Evolutionary conservation across 371 early-diverging fungal species (phyloP).

Genomic region (Rhizomucor pusillus): DNA sequence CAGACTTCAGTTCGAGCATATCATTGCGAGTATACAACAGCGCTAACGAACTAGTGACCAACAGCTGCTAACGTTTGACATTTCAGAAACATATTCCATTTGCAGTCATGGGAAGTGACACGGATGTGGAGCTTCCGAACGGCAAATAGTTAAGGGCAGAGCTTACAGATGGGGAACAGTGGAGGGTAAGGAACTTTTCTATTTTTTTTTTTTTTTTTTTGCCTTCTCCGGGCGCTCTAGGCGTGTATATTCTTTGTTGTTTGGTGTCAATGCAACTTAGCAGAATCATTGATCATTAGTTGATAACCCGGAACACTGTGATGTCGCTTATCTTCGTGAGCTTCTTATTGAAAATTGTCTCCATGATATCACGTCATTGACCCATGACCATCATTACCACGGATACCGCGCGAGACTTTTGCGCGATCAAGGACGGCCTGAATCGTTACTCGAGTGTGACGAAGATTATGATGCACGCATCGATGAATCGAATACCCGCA

Average conservation of each 20-base stretch:
- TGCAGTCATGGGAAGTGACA: conserved; percentile 89
- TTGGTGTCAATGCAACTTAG: too few species aligned
- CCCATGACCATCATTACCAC: conserved; percentile 79
- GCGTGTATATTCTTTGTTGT: too few species aligned
- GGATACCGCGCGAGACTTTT: conserved; percentile 69
- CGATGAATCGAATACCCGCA: conserved; percentile 46
- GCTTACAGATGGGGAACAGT: conserved; percentile 98
- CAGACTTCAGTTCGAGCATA: conserved; percentile 68
- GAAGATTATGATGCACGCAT: conserved; percentile 69
- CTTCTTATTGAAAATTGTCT: conserved; percentile 72
- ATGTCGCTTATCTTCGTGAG: conserved; percentile 81
- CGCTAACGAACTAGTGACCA: not conserved
- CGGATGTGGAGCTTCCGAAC: conserved; percentile 59
- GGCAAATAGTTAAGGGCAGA: conserved; percentile 83
- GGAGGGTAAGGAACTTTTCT: conserved; percentile 65
- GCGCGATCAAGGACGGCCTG: conserved; percentile 64
- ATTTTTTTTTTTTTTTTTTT: too few species aligned
- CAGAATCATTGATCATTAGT: conserved; percentile 52
- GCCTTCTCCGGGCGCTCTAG: too few species aligned
- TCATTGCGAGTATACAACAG: conserved; percentile 42
- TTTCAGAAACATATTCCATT: conserved; percentile 82
- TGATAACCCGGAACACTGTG: conserved; percentile 85
- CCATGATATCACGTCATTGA: conserved; percentile 79
- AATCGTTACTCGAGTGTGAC: conserved; percentile 73
- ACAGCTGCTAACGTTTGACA: not conserved